phyloP scores from a whole-genome alignment of 306 rosid genomes.

The Vigna unguiculata region DNA sequence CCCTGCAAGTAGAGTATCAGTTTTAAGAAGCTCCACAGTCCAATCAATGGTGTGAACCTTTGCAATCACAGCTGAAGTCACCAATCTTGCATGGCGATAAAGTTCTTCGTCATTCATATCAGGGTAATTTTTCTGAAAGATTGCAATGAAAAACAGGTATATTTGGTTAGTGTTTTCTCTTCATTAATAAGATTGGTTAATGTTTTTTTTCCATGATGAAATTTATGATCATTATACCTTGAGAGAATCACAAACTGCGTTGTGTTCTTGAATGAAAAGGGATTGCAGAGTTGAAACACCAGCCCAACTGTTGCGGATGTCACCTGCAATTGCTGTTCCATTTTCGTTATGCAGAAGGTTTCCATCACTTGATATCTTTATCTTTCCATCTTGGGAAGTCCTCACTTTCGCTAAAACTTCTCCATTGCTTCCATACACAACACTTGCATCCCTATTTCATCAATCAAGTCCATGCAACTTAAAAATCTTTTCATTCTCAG shows the following conservation, averaged over 20 bases:
- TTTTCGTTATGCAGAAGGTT: constrained; percentile 54
- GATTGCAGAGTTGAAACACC: constrained; percentile 68
- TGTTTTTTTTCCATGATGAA: no score
- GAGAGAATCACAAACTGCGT: constrained; percentile 62
- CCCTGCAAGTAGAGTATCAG: constrained; percentile 65
- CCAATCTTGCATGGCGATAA: constrained; percentile 66
- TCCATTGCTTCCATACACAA: constrained; percentile 58
- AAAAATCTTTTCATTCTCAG: background rate
- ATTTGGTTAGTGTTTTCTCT: background rate
- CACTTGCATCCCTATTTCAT: constrained; percentile 65
- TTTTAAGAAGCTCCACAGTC: constrained; percentile 76
- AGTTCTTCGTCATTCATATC: constrained; percentile 55
- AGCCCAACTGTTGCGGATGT: constrained; percentile 68
- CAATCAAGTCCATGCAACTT: background rate
- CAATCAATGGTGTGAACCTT: constrained; percentile 74
- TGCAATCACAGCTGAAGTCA: constrained; percentile 71
- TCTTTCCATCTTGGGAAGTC: constrained; percentile 64
- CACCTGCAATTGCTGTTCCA: constrained; percentile 62
- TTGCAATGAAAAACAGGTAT: background rate
- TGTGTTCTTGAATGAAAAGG: constrained; percentile 66
- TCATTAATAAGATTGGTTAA: no score
- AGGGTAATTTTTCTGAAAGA: constrained; percentile 47
- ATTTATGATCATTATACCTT: constrained; percentile 43
- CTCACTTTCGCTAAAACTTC: constrained; percentile 52
- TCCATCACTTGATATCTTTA: constrained; percentile 58